Conservation (phyloP, 257 asterid species). For the Penstemon eatonii region DNA sequence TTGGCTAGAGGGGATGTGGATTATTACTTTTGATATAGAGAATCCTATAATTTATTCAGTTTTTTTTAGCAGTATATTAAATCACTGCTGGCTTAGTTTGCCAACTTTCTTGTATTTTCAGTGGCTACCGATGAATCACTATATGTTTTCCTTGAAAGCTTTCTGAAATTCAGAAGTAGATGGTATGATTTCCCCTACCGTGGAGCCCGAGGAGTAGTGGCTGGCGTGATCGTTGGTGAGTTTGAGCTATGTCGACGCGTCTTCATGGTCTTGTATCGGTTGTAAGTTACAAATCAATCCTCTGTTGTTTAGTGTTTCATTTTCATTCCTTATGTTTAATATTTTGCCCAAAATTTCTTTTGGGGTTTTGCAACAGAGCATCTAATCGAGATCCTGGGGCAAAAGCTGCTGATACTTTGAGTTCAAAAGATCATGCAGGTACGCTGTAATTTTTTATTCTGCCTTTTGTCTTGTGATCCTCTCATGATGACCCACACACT, state of each 20-base stretch:
- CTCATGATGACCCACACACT: neutral
- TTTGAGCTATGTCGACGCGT: conserved; percentile 83
- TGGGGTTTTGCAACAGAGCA: conserved; percentile 46
- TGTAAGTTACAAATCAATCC: conserved; percentile 50
- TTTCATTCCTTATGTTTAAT: conserved; percentile 12
- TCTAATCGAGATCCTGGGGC: conserved; percentile 92
- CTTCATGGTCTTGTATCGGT: conserved; percentile 88
- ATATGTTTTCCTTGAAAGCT: conserved; percentile 78
- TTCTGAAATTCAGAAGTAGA: conserved; percentile 80
- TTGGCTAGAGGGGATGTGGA: neutral
- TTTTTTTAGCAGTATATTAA: conserved; percentile 1
- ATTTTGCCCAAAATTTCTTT: conserved; percentile 15
- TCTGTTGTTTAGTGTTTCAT: neutral
- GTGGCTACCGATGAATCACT: conserved; percentile 81
- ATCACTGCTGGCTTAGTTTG: neutral
- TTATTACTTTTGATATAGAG: conserved; percentile 9
- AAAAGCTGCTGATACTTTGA: conserved; percentile 67
- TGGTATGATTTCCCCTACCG: conserved; percentile 97
- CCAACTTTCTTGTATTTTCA: conserved; percentile 33
- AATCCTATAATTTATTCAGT: neutral
- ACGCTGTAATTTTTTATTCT: conserved; percentile 26
- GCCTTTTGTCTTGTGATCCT: neutral
- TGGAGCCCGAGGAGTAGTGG: conserved; percentile 62
- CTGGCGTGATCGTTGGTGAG: conserved; percentile 89
- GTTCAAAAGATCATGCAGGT: conserved; percentile 79